Conservation (phyloP, 1,284 basidiomycete genomes). For the Ceratobasidium sp. region DNA sequence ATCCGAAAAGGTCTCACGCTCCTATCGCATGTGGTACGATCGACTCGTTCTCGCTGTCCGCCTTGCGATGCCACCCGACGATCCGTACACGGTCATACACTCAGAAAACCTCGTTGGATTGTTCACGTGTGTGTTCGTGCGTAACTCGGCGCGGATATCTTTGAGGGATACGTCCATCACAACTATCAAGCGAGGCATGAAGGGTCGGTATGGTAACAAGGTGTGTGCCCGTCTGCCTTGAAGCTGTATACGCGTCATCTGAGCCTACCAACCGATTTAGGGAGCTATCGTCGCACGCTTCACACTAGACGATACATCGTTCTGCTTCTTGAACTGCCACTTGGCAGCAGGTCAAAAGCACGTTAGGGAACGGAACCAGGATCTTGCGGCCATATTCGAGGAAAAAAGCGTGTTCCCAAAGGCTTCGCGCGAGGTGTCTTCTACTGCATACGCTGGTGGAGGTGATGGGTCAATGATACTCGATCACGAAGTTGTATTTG, state of each 20-base stretch:
- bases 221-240: slow-evolving; percentile 51
- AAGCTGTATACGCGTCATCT: background rate
- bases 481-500: slow-evolving; percentile 93
- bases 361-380: slow-evolving; percentile 81
- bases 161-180: slow-evolving; percentile 77
- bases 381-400: slow-evolving; percentile 85
- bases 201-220: slow-evolving; percentile 95
- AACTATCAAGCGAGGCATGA: slow-evolving; percentile 90
- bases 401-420: slow-evolving; percentile 74
- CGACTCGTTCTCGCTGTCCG: slow-evolving; percentile 75
- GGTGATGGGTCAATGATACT: slow-evolving; percentile 94
- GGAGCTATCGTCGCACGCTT: slow-evolving; percentile 92
- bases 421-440: slow-evolving; percentile 54
- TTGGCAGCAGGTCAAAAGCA: slow-evolving; percentile 91
- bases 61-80: slow-evolving; percentile 68
- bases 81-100: slow-evolving; percentile 78
- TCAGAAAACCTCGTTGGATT: slow-evolving; percentile 91
- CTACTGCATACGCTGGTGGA: slow-evolving; percentile 79
- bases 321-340: slow-evolving; percentile 97
- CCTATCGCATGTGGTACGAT: slow-evolving; percentile 90
- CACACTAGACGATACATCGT: slow-evolving; percentile 86
- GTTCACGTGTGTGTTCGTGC: slow-evolving; percentile 88
- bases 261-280: slow-evolving; percentile 52
- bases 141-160: slow-evolving; percentile 61
- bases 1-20: slow-evolving; percentile 79